These are phyloP conservation scores for Rhodotorula taiwanensis DNA, from an alignment of 768 basidiomycete species.

Conservation along the genomic window DNA sequence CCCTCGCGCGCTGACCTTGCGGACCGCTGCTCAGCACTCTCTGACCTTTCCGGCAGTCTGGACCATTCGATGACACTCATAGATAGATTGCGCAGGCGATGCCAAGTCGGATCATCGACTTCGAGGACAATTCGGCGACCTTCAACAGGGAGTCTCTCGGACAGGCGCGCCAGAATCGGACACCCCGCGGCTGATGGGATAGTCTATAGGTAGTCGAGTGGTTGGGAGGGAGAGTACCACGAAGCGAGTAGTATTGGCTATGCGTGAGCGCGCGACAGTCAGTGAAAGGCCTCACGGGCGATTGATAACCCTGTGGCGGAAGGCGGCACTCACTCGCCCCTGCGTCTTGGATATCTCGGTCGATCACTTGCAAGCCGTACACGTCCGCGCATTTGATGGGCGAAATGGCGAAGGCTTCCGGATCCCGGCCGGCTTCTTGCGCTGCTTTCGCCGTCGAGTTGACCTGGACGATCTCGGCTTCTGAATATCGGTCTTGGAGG, in stretches of 20 bases:
- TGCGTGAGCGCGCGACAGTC: background rate
- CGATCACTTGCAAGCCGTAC: slow-evolving; percentile 33
- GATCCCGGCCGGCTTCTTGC: slow-evolving; percentile 12
- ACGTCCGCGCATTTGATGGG: slow-evolving; percentile 38
- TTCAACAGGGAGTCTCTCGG: too few relatives aligned
- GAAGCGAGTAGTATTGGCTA: slow-evolving; percentile 37
- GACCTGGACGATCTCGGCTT: slow-evolving; percentile 17
- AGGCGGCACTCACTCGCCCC: slow-evolving; percentile 18
- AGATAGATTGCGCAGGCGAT: too few relatives aligned
- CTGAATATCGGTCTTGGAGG: slow-evolving; percentile 19
- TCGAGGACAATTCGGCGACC: too few relatives aligned
- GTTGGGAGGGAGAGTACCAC: slow-evolving; percentile 7
- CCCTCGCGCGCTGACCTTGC: too few relatives aligned
- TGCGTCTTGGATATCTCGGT: slow-evolving; percentile 38
- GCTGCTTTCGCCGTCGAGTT: slow-evolving; percentile 38
- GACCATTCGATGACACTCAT: too few relatives aligned
- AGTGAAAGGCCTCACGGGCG: too few relatives aligned
- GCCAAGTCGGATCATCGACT: too few relatives aligned
- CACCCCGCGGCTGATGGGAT: too few relatives aligned
- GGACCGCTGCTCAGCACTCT: too few relatives aligned
- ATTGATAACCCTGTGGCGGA: too few relatives aligned
- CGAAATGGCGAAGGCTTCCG: slow-evolving; percentile 34
- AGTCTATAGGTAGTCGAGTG: background rate
- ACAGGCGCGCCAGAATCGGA: too few relatives aligned
- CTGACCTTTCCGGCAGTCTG: too few relatives aligned